These are phyloP conservation scores for Paradendryphiella salina DNA, from an alignment of 2,329 filamentous ascomycete species.

Conservation along the genomic window DNA sequence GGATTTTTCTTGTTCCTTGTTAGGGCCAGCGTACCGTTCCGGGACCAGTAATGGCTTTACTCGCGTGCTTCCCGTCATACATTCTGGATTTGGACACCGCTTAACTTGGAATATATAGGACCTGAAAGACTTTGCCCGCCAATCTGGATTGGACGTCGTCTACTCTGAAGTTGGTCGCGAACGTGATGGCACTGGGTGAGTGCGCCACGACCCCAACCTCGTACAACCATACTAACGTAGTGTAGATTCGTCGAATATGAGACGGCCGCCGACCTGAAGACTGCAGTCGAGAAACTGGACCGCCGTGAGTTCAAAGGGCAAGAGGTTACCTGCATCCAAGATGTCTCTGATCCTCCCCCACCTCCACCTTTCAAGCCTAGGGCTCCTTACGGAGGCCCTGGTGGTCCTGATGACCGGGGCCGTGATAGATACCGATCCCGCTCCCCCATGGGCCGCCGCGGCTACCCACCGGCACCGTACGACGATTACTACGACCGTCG, in stretches of 20 bases:
- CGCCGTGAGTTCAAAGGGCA: conserved; percentile 89
- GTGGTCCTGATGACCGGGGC: conserved; percentile 64
- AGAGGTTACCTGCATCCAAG: conserved; percentile 80
- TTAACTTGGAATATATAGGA: conserved; percentile 89
- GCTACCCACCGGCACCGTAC: conserved; percentile 62
- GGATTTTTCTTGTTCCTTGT: conserved; percentile 49
- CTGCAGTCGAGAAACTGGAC: conserved; percentile 93
- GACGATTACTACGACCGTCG: conserved; percentile 79
- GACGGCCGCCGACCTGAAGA: conserved; percentile 83
- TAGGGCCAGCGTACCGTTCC: conserved; percentile 46
- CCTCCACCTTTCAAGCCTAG: conserved; percentile 44
- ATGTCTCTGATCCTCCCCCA: conserved; percentile 62
- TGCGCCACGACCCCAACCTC: conserved; percentile 24
- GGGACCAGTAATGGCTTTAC: conserved; percentile 45
- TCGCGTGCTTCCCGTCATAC: conserved; percentile 37
- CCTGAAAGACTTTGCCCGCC: conserved; percentile 98
- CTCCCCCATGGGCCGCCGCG: conserved; percentile 68
- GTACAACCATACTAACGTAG: conserved; percentile 12
- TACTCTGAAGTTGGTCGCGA: conserved; percentile 96
- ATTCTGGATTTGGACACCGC: conserved; percentile 57
- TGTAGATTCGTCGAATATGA: conserved; percentile 95
- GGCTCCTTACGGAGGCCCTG: conserved; percentile 40
- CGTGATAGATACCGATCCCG: conserved; percentile 79
- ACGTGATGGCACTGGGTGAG: conserved; percentile 88
- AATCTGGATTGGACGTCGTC: conserved; percentile 95